A percentile compares a stretch with the other conserved stretches of the same genome.
phyloP scores from a whole-genome alignment of 2,329 filamentous ascomycete species.

The Ceratocystis lukuohia region DNA sequence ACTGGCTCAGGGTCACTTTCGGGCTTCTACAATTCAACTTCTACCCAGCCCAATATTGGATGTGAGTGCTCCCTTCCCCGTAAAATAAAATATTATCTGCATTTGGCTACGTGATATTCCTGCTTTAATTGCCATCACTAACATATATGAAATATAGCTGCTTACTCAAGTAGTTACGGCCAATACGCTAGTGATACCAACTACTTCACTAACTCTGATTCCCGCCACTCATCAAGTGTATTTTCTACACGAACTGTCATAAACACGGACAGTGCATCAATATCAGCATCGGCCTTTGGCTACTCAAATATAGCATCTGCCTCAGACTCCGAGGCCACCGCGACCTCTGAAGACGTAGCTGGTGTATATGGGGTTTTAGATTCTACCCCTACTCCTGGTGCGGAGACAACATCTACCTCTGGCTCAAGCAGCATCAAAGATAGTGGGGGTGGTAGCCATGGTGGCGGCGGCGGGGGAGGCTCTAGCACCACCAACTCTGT shows the following conservation, averaged over 20 bases:
- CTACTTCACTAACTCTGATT: not conserved
- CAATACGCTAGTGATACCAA: not conserved
- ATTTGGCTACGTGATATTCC: not conserved
- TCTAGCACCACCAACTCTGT: conserved; percentile 25
- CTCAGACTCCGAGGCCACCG: not conserved
- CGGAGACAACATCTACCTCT: conserved; percentile 20
- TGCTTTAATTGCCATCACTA: not conserved
- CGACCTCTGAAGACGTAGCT: not conserved
- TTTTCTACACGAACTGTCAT: conserved; percentile 10
- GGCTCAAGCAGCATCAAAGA: not conserved
- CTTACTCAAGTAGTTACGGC: not conserved
- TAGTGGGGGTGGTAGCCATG: not conserved
- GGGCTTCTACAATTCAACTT: conserved; percentile 6
- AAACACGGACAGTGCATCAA: not conserved
- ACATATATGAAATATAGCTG: not conserved
- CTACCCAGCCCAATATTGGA: conserved; percentile 1
- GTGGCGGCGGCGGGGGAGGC: not conserved
- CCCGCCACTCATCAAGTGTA: conserved; percentile 4
- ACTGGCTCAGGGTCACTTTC: conserved; percentile 2
- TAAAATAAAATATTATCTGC: not conserved
- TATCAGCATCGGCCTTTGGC: not conserved
- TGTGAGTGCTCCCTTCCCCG: conserved; percentile 4
- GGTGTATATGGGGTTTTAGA: not conserved
- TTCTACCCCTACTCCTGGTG: conserved; percentile 21
- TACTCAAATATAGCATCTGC: conserved; percentile 6